A percentile compares a stretch with the other conserved stretches of the same genome.
These are phyloP conservation scores for Talaromyces sp. DNA, from an alignment of 2,329 filamentous ascomycete genomes.

Conservation along the genomic window DNA sequence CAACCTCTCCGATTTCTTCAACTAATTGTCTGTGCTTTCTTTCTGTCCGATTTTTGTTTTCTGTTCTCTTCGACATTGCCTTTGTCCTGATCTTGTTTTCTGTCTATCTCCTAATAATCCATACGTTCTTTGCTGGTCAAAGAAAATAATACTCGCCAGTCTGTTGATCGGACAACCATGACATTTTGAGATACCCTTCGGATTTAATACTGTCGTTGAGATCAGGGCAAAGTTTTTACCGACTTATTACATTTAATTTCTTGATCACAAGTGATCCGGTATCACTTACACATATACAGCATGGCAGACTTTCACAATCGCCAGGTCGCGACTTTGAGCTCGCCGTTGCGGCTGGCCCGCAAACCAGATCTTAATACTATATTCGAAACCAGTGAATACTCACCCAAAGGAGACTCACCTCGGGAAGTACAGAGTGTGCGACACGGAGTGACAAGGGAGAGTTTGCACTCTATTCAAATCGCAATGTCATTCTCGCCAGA, in stretches of 20 bases:
- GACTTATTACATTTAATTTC: constrained; percentile 18
- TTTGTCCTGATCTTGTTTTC: constrained; percentile 23
- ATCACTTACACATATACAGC: constrained; percentile 29
- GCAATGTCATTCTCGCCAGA: constrained; percentile 23
- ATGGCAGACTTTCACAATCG: constrained; percentile 50
- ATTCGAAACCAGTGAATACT: constrained; percentile 50
- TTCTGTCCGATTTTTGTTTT: constrained; percentile 25
- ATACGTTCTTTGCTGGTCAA: constrained; percentile 33
- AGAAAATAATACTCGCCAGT: constrained; percentile 25
- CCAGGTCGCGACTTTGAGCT: constrained; percentile 52
- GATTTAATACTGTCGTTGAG: neutral
- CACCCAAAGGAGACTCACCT: constrained; percentile 28
- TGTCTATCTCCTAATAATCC: constrained; percentile 13
- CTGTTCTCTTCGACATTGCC: constrained; percentile 27
- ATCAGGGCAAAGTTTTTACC: constrained; percentile 11
- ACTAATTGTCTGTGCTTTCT: constrained; percentile 18
- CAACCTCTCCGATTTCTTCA: constrained; percentile 15
- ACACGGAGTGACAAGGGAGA: constrained; percentile 21
- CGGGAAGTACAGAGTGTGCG: constrained; percentile 30
- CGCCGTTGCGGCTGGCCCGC: constrained; percentile 58
- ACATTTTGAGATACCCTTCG: constrained; percentile 20
- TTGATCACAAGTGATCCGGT: constrained; percentile 30
- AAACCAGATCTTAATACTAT: constrained; percentile 63
- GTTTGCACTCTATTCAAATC: constrained; percentile 22
- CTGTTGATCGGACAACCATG: constrained; percentile 46